Conservation (phyloP, 257 asterid genomes). For the Lithospermum erythrorhizon region DNA sequence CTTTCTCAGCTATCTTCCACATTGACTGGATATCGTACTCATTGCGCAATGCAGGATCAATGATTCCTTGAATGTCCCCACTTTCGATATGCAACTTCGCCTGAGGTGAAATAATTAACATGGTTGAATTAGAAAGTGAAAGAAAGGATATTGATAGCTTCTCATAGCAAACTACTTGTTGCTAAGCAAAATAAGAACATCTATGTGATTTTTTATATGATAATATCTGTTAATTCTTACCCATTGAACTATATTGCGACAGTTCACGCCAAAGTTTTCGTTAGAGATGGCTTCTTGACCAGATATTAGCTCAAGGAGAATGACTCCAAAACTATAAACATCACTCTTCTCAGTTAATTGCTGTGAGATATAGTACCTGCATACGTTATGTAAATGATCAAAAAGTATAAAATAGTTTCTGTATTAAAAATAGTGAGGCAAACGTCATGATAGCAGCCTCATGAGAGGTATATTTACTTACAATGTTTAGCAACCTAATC, state of each 20-base stretch:
- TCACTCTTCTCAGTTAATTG: slow-evolving; percentile 97
- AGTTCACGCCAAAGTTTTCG: slow-evolving; percentile 74
- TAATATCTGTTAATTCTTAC: slow-evolving; percentile 24
- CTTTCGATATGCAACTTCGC: slow-evolving; percentile 89
- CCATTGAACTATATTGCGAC: slow-evolving; percentile 96
- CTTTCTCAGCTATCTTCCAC: slow-evolving; percentile 99
- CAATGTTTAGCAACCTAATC: no score
- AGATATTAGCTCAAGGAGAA: slow-evolving; percentile 87
- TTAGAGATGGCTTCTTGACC: slow-evolving; percentile 97
- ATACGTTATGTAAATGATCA: no score
- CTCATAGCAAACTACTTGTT: no score
- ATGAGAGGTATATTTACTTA: no score
- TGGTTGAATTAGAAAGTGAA: no score
- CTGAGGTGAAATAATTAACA: slow-evolving; percentile 19
- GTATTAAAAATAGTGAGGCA: no score
- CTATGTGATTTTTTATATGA: not conserved
- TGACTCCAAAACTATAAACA: slow-evolving; percentile 90
- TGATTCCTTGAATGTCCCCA: slow-evolving; percentile 92
- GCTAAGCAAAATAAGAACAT: no score
- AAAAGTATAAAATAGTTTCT: no score
- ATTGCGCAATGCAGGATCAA: slow-evolving; percentile 55
- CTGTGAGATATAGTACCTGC: slow-evolving; percentile 72
- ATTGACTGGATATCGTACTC: slow-evolving; percentile 87
- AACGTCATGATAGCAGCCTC: no score
- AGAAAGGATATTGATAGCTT: no score